Base-by-base conservation (phyloP, 2,329 filamentous ascomycete genomes). In the Trichoderma semiorbis region DNA sequence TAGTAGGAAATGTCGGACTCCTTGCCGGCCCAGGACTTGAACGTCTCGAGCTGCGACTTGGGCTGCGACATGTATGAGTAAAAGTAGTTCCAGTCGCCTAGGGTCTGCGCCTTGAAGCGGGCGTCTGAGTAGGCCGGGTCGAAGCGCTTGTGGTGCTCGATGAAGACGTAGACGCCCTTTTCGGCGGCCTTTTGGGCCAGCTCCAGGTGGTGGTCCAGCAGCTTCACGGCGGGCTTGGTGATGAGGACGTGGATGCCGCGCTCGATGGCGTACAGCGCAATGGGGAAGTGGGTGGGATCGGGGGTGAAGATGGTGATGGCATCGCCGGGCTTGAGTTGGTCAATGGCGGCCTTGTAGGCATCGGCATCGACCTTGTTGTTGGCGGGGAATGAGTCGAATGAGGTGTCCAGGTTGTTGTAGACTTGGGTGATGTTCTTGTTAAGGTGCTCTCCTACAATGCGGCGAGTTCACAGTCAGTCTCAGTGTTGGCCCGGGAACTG, bases 11-110 rank as follows among this genome's bases (percentile, higher is more conserved):
- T 98, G 81, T 98, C 95, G 34, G 92, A 95, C 76, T 97, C 94
- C 77, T 91, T 90, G 74, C 95, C 95, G 0, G 95, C 95, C 94
- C 94, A 97, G 3, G 94, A 92, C 83, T 94, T 95, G 90, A 97
- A 97, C 0, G 94, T 97, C 85, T 97, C 93, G 62, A 97, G 88
- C 84, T 97, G 94, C 65, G 88, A 93, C 84, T 97, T 97, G 73
- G 92, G 93, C 85, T 97, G 94, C 64, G 91, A 93, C 94, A 97
- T 97, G 88, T 98, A 98, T 77, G 89, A 92, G 87, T 97, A 98
- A 81, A 97, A 98, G 87, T 98, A 98, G 86, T 97, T 97, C 89
- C 98, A 98, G 83, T 97, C 94, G 75, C 95, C 95, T 8, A 98
- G 85, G 68, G 86, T 90, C 78, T 89, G 84, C 16, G 93, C 93